Conservation (phyloP, 202 grass and related monocot species). For the Zizania palustris region DNA sequence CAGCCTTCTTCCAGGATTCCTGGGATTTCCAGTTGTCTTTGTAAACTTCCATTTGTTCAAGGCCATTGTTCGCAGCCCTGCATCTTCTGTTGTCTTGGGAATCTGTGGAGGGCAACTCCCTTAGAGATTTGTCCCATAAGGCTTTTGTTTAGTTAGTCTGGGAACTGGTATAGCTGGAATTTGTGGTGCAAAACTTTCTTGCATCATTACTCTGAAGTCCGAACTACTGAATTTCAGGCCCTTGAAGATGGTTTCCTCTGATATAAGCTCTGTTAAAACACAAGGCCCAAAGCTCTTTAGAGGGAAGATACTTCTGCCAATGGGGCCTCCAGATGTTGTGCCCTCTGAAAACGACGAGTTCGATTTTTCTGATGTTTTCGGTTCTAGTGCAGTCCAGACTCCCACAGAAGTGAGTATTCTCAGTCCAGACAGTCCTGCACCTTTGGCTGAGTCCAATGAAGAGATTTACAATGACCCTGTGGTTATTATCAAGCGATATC, state of each 20-base stretch:
- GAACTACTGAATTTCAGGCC: conserved; percentile 32
- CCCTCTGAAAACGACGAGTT: conserved; percentile 84
- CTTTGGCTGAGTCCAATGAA: conserved; percentile 54
- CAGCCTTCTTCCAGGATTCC: conserved; percentile 74
- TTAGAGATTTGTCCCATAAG: conserved; percentile 37
- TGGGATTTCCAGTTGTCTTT: conserved; percentile 61
- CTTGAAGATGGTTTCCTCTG: conserved; percentile 80
- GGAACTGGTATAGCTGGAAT: conserved; percentile 32
- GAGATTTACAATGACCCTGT: conserved; percentile 75
- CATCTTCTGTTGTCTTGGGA: conserved; percentile 75
- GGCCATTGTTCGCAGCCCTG: conserved; percentile 86
- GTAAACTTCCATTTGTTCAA: conserved; percentile 96
- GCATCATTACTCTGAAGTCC: not conserved
- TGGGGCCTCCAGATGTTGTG: conserved; percentile 71
- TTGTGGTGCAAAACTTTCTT: conserved; percentile 11
- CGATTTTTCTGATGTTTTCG: conserved; percentile 95
- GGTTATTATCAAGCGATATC: conserved; percentile 81
- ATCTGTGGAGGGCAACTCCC: conserved; percentile 53
- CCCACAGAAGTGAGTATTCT: conserved; percentile 50
- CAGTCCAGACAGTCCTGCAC: conserved; percentile 57
- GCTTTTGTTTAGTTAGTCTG: conserved; percentile 43
- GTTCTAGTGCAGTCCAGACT: conserved; percentile 64
- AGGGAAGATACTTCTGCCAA: conserved; percentile 81
- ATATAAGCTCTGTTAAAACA: conserved; percentile 53
- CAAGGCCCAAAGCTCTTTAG: conserved; percentile 55